phyloP scores from a whole-genome alignment of 352 stramenopile genomes.

The Pythium brassicae region DNA sequence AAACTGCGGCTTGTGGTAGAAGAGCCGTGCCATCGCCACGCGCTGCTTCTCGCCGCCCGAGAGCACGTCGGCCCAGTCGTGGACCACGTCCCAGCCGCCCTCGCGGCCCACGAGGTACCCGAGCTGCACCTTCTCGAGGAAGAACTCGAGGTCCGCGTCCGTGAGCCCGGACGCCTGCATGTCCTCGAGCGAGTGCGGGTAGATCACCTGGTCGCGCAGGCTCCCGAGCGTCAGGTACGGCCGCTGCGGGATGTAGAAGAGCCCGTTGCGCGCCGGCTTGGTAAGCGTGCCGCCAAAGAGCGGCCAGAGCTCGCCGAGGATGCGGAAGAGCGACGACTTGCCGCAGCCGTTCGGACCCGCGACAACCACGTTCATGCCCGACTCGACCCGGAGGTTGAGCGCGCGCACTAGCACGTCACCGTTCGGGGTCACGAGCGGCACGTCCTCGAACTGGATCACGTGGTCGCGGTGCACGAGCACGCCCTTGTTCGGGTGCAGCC shows the following conservation, averaged over 20 bases:
- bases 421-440: conserved; percentile 86
- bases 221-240: conserved; percentile 85
- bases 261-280: conserved; percentile 70
- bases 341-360: conserved; percentile 80
- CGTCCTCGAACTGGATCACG: conserved; percentile 86
- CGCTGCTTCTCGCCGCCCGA: conserved; percentile 90
- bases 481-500: conserved; percentile 61
- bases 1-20: conserved; percentile 90
- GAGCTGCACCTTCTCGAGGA: conserved; percentile 80
- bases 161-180: conserved; percentile 48
- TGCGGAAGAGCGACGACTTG: conserved; percentile 87
- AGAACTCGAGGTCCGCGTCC: conserved; percentile 61
- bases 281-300: conserved; percentile 72
- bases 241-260: conserved; percentile 91
- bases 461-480: conserved; percentile 49
- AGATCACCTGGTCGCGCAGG: conserved; percentile 88
- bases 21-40: conserved; percentile 85
- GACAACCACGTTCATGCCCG: conserved; percentile 88
- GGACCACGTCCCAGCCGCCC: conserved; percentile 73
- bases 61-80: conserved; percentile 87
- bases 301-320: conserved; percentile 86
- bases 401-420: conserved; percentile 83
- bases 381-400: conserved; percentile 80
- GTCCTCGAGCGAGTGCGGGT: conserved; percentile 72
- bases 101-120: conserved; percentile 70